Evolutionary conservation across 345 rosid species (phyloP).

Genomic region (Carallia pectinifolia): DNA sequence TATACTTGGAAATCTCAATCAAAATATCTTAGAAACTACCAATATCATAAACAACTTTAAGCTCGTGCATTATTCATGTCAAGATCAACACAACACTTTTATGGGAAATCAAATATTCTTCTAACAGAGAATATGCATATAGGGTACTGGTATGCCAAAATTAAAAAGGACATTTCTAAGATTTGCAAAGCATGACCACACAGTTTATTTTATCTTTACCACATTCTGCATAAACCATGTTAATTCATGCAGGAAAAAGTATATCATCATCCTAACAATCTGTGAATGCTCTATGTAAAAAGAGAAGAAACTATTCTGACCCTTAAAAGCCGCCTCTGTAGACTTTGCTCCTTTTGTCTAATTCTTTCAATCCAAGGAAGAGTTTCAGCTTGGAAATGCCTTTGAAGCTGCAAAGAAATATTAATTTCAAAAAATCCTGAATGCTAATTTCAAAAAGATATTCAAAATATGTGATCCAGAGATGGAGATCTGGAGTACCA

Average conservation of each 20-base stretch:
- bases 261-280: not conserved
- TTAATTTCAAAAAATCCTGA: not conserved
- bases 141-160: too few relatives aligned
- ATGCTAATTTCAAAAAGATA: conserved; percentile 14
- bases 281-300: not conserved
- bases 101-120: not conserved
- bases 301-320: conserved; percentile 30
- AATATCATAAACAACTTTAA: too few relatives aligned
- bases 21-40: too few relatives aligned
- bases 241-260: not conserved
- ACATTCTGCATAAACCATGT: not conserved
- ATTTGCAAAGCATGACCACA: too few relatives aligned
- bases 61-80: too few relatives aligned
- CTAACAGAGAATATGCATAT: not conserved
- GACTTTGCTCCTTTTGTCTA: conserved; percentile 90
- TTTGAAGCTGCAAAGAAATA: conserved; percentile 67
- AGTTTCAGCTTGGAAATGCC: conserved; percentile 95
- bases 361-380: conserved; percentile 86
- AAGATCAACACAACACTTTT: too few relatives aligned
- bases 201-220: not conserved
- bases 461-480: conserved; percentile 6
- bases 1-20: not conserved
- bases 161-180: too few relatives aligned
- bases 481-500: conserved; percentile 40
- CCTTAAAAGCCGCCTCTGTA: conserved; percentile 91